These are phyloP conservation scores for Phytophthora constricta DNA, from an alignment of 352 stramenopile genomes.

Conservation along the genomic window DNA sequence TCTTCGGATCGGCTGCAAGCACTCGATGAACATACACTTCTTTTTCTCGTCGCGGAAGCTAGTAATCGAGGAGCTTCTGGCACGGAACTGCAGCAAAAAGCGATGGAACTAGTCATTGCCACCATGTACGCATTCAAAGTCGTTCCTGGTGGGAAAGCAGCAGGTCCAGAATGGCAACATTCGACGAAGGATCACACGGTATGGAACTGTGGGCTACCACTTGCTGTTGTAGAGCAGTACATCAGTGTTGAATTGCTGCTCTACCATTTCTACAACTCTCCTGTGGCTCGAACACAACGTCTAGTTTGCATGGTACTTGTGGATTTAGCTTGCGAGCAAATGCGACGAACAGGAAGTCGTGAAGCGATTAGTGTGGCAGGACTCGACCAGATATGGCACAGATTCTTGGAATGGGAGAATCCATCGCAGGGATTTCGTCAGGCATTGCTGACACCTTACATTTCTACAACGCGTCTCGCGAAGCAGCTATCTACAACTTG, in stretches of 20 bases:
- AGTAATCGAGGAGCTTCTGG: constrained; percentile 11
- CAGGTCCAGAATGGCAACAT: constrained; percentile 18
- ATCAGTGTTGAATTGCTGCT: constrained; percentile 42
- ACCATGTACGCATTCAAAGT: constrained; percentile 39
- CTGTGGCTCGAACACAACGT: constrained; percentile 25
- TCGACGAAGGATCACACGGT: constrained; percentile 23
- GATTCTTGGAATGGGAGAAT: constrained; percentile 34
- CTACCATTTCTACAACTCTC: constrained; percentile 42
- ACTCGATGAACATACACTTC: constrained; percentile 38
- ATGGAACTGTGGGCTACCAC: constrained; percentile 34
- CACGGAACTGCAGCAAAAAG: constrained; percentile 24
- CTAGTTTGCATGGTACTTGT: constrained; percentile 40
- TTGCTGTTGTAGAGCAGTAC: constrained; percentile 39
- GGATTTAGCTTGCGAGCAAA: constrained; percentile 42
- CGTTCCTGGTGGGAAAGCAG: constrained; percentile 8
- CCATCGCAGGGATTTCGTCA: constrained; percentile 24
- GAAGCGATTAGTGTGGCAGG: constrained; percentile 23
- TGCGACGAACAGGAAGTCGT: constrained; percentile 28
- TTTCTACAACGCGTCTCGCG: constrained; percentile 21
- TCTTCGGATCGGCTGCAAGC: constrained; percentile 34
- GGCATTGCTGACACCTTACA: constrained; percentile 27
- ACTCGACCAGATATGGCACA: constrained; percentile 36
- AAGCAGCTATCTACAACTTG: constrained; percentile 36
- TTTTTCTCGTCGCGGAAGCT: constrained; percentile 41
- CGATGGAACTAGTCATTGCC: constrained; percentile 33